Evolutionary conservation across 805 yeast species (phyloP).

Genomic region (Blastobotrys chiropterorum): DNA sequence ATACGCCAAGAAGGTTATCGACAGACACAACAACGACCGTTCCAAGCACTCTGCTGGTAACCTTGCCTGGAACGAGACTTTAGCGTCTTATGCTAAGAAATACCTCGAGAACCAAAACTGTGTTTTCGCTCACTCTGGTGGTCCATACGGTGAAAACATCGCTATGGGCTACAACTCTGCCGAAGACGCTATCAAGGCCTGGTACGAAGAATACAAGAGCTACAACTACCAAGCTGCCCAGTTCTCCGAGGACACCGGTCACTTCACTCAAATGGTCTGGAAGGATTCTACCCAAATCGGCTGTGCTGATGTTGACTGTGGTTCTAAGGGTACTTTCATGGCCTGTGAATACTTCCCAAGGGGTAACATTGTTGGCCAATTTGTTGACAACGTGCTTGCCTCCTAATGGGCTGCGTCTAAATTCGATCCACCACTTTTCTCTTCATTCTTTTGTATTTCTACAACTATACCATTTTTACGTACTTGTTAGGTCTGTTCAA

Average conservation of each 20-base stretch:
- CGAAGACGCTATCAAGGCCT: conserved; percentile 48
- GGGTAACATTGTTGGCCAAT: conserved; percentile 47
- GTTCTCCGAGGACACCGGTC: conserved; percentile 52
- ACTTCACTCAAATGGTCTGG: conserved; percentile 82
- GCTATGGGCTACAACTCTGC: conserved; percentile 62
- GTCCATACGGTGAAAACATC: conserved; percentile 71
- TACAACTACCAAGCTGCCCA: conserved; percentile 45
- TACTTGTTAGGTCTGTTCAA: background rate
- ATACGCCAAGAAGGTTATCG: conserved; percentile 14
- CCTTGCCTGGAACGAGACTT: conserved; percentile 49
- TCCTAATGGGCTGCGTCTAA: background rate
- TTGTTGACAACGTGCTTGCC: conserved; percentile 19
- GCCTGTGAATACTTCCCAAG: conserved; percentile 71
- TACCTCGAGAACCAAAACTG: conserved; percentile 41
- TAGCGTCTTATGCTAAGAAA: conserved; percentile 51
- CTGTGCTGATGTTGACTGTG: conserved; percentile 65
- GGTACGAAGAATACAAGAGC: conserved; percentile 60
- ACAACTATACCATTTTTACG: background rate
- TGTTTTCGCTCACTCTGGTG: conserved; percentile 58
- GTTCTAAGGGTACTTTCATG: conserved; percentile 48
- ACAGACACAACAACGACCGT: conserved; percentile 25
- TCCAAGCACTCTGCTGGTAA: conserved; percentile 26
- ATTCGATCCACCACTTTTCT: no score
- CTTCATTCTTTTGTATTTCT: background rate
- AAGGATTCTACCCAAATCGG: conserved; percentile 54